phyloP scores from a whole-genome alignment of 169 alveolate species.

The Cryptosporidium sp. region DNA sequence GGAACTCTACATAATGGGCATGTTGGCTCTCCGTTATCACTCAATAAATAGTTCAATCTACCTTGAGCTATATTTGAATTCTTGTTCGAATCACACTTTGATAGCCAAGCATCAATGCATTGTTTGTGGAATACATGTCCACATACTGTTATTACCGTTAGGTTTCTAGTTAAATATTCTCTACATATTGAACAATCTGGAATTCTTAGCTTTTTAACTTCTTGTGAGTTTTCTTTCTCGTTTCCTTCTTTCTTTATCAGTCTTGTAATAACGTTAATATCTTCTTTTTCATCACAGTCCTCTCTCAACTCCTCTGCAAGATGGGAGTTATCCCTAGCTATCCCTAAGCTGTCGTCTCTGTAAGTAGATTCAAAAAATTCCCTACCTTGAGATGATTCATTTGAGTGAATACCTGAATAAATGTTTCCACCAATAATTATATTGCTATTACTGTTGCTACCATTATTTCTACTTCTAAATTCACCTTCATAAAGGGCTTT shows the following conservation, averaged over 20 bases:
- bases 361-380: neutral
- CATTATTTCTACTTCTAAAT: neutral
- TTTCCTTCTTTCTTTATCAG: neutral
- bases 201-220: slow-evolving; percentile 21
- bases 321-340: neutral
- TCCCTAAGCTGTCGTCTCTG: neutral
- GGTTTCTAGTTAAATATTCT: slow-evolving; percentile 41
- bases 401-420: neutral
- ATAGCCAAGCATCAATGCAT: slow-evolving; percentile 59
- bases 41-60: slow-evolving; percentile 20
- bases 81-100: slow-evolving; percentile 24
- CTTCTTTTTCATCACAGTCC: neutral
- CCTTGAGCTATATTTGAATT: neutral
- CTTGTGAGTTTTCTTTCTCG: neutral
- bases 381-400: neutral
- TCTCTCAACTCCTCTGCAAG: neutral
- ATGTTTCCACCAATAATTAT: neutral
- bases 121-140: slow-evolving; percentile 65
- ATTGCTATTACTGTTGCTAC: neutral
- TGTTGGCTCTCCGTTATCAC: slow-evolving; percentile 36
- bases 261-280: neutral
- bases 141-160: slow-evolving; percentile 61
- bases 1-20: slow-evolving; percentile 73
- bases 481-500: neutral
- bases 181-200: slow-evolving; percentile 70